Evolutionary conservation across 306 rosid species (phyloP).

Genomic region (Ceratonia siliqua): DNA sequence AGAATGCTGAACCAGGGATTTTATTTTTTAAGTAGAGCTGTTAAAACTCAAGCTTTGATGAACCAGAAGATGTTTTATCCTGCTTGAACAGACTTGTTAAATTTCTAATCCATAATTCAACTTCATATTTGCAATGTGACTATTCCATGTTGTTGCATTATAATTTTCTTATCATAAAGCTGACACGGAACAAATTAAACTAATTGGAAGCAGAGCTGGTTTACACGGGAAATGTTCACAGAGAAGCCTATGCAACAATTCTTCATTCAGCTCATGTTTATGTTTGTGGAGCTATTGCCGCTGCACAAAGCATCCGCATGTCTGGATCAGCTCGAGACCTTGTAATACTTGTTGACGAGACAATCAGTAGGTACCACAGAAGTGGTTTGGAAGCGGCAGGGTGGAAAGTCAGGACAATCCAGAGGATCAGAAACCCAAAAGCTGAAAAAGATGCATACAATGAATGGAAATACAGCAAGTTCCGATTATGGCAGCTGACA

Average conservation of each 20-base stretch:
- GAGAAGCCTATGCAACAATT: slow-evolving; percentile 95
- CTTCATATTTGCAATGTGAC: slow-evolving; percentile 16
- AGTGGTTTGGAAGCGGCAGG: slow-evolving; percentile 95
- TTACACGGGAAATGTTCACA: slow-evolving; percentile 57
- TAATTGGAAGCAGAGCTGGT: slow-evolving; percentile 57
- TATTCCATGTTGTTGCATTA: slow-evolving; percentile 22
- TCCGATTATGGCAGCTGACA: slow-evolving; percentile 85
- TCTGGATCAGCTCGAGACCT: slow-evolving; percentile 88
- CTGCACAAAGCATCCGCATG: slow-evolving; percentile 91
- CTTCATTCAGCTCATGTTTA: slow-evolving; percentile 91
- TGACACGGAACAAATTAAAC: slow-evolving; percentile 26
- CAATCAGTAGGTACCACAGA: slow-evolving; percentile 73
- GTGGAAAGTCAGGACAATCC: slow-evolving; percentile 82
- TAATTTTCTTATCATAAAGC: slow-evolving; percentile 6
- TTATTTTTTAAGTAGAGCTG: too few species aligned
- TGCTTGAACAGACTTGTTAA: not conserved
- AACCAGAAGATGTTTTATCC: not conserved
- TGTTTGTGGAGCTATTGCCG: slow-evolving; percentile 94
- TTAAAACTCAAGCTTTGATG: not conserved
- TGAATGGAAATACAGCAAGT: slow-evolving; percentile 98
- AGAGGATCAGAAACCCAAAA: slow-evolving; percentile 89
- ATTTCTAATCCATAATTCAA: not conserved
- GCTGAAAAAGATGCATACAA: slow-evolving; percentile 97
- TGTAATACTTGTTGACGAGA: slow-evolving; percentile 83
- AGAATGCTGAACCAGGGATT: too few species aligned